phyloP scores from a whole-genome alignment of 2,329 filamentous ascomycete species.

The Cordyceps militaris region DNA sequence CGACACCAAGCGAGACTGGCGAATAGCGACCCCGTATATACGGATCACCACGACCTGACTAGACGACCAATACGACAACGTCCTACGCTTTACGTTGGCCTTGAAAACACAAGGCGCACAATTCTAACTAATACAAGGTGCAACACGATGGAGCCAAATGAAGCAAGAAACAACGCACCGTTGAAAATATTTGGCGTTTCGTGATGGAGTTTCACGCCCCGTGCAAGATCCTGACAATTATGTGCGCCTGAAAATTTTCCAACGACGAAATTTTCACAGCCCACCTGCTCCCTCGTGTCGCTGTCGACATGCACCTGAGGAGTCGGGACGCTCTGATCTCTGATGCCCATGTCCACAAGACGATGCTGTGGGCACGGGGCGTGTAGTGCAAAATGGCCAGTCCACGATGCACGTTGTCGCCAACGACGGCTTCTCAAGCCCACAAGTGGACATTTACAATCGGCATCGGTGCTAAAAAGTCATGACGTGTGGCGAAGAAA shows the following conservation, averaged over 20 bases:
- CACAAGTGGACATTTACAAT: background rate
- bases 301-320: background rate
- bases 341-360: background rate
- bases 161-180: background rate
- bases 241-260: background rate
- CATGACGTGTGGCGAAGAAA: background rate
- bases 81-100: background rate
- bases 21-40: background rate
- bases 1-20: background rate
- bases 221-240: background rate
- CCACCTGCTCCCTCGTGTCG: background rate
- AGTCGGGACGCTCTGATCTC: conserved; percentile 2
- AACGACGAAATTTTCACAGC: background rate
- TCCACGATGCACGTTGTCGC: conserved; percentile 10
- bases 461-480: background rate
- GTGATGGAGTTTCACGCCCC: background rate
- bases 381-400: conserved; percentile 6
- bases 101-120: background rate
- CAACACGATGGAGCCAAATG: background rate
- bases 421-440: background rate
- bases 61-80: background rate
- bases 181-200: background rate
- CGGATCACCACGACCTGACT: background rate
- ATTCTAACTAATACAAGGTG: background rate
- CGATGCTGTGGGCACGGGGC: conserved; percentile 4